Conservation (phyloP, 140 eudicot genomes). For the Anethum foeniculum region DNA sequence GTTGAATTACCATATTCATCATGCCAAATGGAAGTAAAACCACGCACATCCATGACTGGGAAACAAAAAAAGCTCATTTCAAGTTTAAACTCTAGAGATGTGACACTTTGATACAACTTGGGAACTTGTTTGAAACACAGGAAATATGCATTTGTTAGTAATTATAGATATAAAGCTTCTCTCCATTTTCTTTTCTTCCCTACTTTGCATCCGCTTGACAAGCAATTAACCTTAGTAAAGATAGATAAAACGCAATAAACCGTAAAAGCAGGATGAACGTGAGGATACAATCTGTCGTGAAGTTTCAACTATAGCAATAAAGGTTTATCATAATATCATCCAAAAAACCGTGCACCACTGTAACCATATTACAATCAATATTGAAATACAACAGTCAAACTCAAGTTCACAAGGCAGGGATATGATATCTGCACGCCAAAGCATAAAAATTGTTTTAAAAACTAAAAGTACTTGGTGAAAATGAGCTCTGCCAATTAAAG, state of each 20-base stretch:
- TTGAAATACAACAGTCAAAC: neutral
- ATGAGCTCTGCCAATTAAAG: neutral
- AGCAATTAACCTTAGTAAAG: neutral
- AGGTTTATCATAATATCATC: neutral
- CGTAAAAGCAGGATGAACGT: neutral
- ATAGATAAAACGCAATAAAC: neutral
- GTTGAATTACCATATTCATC: no score
- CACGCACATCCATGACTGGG: no score
- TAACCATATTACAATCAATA: slow-evolving; percentile 1
- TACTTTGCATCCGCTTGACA: neutral
- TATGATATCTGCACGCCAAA: neutral
- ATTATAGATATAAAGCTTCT: neutral
- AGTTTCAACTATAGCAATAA: neutral
- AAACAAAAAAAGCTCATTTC: no score
- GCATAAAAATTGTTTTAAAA: neutral
- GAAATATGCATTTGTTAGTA: neutral
- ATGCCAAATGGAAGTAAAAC: no score
- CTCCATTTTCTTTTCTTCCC: neutral
- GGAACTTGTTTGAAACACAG: neutral
- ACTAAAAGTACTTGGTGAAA: neutral
- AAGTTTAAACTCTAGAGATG: neutral
- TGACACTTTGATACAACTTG: neutral
- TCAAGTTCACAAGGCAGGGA: neutral
- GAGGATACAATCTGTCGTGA: neutral
- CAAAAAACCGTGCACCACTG: slow-evolving; percentile 6